These are phyloP conservation scores for Babesia sp. DNA, from an alignment of 169 alveolate species.

Conservation along the genomic window DNA sequence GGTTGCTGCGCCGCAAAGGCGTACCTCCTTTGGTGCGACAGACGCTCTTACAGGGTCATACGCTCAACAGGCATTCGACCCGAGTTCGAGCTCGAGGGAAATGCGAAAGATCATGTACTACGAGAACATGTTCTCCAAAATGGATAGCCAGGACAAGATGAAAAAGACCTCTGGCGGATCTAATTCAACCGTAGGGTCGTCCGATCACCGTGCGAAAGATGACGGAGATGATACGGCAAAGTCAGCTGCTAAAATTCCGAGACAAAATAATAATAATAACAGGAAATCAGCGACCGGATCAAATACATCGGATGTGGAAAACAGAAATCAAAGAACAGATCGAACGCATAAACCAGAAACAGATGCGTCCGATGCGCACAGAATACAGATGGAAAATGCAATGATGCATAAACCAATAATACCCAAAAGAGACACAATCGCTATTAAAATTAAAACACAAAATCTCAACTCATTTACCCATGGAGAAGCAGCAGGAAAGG, in stretches of 20 bases:
- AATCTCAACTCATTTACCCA: too few species aligned
- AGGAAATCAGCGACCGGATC: background rate
- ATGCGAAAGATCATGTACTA: constrained; percentile 73
- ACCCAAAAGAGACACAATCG: constrained; percentile 3
- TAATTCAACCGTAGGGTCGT: background rate
- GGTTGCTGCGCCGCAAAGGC: constrained; percentile 36
- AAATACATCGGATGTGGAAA: background rate
- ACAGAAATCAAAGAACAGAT: background rate
- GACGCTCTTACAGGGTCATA: background rate
- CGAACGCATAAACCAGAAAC: background rate
- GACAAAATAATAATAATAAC: background rate
- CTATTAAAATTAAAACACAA: constrained; percentile 12
- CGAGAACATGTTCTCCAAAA: constrained; percentile 75
- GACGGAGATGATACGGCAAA: background rate
- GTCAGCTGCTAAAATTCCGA: background rate
- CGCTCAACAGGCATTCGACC: constrained; percentile 55
- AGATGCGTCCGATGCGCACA: background rate
- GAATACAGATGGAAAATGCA: background rate
- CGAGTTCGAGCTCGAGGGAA: constrained; percentile 73
- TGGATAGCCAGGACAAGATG: constrained; percentile 62
- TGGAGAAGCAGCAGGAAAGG: background rate
- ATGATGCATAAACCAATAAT: background rate
- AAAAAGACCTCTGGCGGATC: background rate
- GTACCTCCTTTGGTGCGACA: constrained; percentile 15
- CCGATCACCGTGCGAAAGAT: background rate